Base-by-base conservation (phyloP, 2,329 filamentous ascomycete species). In the Xylogone sp. region DNA sequence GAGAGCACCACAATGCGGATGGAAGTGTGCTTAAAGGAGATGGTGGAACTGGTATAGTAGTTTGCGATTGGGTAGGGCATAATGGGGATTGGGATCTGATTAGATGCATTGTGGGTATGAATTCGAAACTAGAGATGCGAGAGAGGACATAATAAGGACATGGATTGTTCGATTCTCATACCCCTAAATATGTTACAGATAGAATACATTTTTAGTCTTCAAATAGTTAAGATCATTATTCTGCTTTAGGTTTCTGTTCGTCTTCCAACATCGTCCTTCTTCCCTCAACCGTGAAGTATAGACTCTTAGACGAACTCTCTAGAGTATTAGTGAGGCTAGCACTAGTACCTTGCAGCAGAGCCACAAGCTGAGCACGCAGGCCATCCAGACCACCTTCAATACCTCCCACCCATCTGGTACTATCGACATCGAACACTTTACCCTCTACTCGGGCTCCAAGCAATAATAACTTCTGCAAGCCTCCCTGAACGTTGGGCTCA, bases 41-140 rank as follows among this genome's bases (percentile, higher is more conserved):
- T 63, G 91, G 87, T 22, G 80, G 83, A 5, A 95, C 92, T 1
- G 94, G 94, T 3, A 83, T 97, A 53, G 84, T 97, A 43, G 87
- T 97, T 21, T 94, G 88, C 55, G 94, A 99, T 69, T 97, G 89
- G 89, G 92, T 97, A 47, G 94, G 94, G 2, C 75, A 84, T 54
- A 78, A 85, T 56, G 91, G 86, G 1, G 88, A 97, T 70, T 99
- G 93, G 93, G 91, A 97, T 71, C 70, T 97, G 50, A 82, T 95
- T 31, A 81, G 86, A 57, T 88, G 89, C 69, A 86, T 97, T 61
- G 86, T 97, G 6, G 92, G 89, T 6, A 92, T 96, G 90, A 99
- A 99, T 67, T 82, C 87, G 21, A 86, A 75, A 56, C 63, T 86
- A 54, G 76, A 83, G 62, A 61, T 78, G 49, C 75, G 53, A 22